These are phyloP conservation scores for Eutypella sp. DNA, from an alignment of 2,329 filamentous ascomycete species.

Conservation along the genomic window DNA sequence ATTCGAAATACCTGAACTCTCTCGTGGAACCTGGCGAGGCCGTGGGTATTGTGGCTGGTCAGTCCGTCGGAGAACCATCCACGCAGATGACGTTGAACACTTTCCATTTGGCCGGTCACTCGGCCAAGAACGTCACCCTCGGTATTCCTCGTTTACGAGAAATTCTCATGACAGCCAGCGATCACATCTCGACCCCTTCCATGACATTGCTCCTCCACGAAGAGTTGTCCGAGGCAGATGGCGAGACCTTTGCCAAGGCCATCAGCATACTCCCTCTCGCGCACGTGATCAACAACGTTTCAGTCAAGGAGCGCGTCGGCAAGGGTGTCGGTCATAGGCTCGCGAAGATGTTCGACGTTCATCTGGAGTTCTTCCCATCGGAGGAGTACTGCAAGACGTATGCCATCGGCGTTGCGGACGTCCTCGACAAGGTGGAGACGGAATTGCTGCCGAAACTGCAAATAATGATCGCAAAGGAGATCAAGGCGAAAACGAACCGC, in stretches of 20 bases:
- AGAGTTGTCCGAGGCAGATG: conserved; percentile 63
- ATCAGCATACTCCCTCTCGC: conserved; percentile 83
- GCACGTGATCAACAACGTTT: conserved; percentile 76
- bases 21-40: conserved; percentile 93
- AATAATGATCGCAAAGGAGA: conserved; percentile 65
- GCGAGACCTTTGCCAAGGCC: conserved; percentile 80
- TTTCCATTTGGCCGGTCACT: conserved; percentile 98
- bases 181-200: conserved; percentile 80
- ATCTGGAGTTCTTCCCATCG: conserved; percentile 76
- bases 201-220: conserved; percentile 80
- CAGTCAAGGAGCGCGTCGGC: conserved; percentile 74
- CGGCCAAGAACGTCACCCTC: conserved; percentile 95
- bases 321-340: conserved; percentile 62
- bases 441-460: conserved; percentile 72
- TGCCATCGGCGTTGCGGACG: conserved; percentile 72
- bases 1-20: conserved; percentile 88
- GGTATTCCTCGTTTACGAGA: conserved; percentile 96
- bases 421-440: conserved; percentile 73
- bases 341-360: conserved; percentile 81
- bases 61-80: conserved; percentile 94
- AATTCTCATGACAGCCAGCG: conserved; percentile 96
- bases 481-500: conserved; percentile 72
- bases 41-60: conserved; percentile 92
- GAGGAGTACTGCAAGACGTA: conserved; percentile 83
- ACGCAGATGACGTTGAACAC: conserved; percentile 99